These are phyloP conservation scores for Globisporangium sylvaticum DNA, from an alignment of 352 stramenopile species.

Conservation along the genomic window DNA sequence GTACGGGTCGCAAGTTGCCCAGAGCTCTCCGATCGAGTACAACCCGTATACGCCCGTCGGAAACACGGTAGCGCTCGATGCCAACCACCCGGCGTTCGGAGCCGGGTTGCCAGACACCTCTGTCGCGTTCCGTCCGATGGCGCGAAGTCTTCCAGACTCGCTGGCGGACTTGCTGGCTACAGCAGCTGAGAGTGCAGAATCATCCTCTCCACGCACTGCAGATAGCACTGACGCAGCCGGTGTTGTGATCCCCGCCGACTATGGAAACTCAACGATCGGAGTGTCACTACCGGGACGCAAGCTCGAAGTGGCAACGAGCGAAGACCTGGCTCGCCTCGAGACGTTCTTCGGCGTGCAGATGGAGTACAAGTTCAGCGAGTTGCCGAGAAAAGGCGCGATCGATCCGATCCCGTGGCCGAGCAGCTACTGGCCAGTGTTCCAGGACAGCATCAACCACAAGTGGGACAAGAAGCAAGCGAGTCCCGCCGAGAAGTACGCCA, in stretches of 20 bases:
- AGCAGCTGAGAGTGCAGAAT: neutral
- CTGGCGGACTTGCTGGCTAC: slow-evolving; percentile 9
- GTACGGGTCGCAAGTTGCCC: neutral
- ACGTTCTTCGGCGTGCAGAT: slow-evolving; percentile 37
- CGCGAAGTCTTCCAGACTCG: slow-evolving; percentile 11
- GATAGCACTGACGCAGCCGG: neutral
- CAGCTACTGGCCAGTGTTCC: slow-evolving; percentile 61
- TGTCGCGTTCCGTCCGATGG: slow-evolving; percentile 10
- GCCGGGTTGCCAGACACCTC: neutral
- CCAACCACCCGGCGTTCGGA: slow-evolving; percentile 11
- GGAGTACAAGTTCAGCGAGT: slow-evolving; percentile 33
- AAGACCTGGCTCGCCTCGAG: slow-evolving; percentile 44
- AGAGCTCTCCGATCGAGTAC: slow-evolving; percentile 7
- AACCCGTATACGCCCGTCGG: slow-evolving; percentile 13
- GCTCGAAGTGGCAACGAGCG: slow-evolving; percentile 17
- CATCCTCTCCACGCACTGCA: neutral
- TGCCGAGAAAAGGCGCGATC: slow-evolving; percentile 31
- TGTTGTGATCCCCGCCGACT: slow-evolving; percentile 4
- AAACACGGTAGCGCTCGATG: slow-evolving; percentile 9
- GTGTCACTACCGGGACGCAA: neutral
- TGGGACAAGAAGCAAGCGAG: slow-evolving; percentile 35
- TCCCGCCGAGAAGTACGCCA: slow-evolving; percentile 49
- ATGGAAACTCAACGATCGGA: slow-evolving; percentile 1
- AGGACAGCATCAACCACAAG: slow-evolving; percentile 57
- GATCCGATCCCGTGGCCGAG: slow-evolving; percentile 48